Base-by-base conservation (phyloP, 306 rosid genomes). In the Quercus agrifolia region DNA sequence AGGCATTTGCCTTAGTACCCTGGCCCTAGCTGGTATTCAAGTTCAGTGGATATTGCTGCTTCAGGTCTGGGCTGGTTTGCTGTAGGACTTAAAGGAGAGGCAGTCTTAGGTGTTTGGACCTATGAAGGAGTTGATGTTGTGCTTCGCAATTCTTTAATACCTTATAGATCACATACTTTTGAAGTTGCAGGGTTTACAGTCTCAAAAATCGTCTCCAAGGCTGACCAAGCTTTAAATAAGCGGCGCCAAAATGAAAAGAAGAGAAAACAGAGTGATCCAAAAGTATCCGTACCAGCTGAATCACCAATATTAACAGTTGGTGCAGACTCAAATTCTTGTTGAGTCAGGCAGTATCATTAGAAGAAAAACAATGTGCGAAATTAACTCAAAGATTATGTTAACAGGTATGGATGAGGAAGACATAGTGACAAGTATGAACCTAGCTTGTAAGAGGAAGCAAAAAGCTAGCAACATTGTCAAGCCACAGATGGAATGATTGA, bases 51-150 rank as follows among this genome's bases (percentile, higher is more conserved):
- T 78, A 81, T 88, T 79, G 94, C 98, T 33, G 94, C 87, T 54
- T 86, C 96, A 79, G 99, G 98, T 55, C 91, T 92, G 71, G 98
- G 99, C n/a, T 95, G 99, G 98, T 92, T 87, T 90, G 93, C 94
- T 74, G 63, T 92, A 87, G 97, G 99, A 69, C 91, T 95, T 23
- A 1, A 23, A 23, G 23, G 23, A 23, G 94, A 92, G 61, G 97
- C 98, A 15, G 78, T 73, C 14, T 73, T 92, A 38, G 68, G 97
- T 51, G 90, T 80, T 80, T 95, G 99, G 99, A 92, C 93, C 17
- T 95, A 95, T 12, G 96, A 95, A 74, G 99, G 99, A 54, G 80
- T 92, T 2, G 90, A 92, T 23, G 86, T 92, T 80, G 83, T 91
- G 70, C 83, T 83, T 76, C 89, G 97, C 64, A 89, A 85, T 79